Evolutionary conservation across 176 grass and related monocot species (phyloP), one percentile per base, ranked within the genome.

Genomic region (Microstegium vimineum): DNA sequence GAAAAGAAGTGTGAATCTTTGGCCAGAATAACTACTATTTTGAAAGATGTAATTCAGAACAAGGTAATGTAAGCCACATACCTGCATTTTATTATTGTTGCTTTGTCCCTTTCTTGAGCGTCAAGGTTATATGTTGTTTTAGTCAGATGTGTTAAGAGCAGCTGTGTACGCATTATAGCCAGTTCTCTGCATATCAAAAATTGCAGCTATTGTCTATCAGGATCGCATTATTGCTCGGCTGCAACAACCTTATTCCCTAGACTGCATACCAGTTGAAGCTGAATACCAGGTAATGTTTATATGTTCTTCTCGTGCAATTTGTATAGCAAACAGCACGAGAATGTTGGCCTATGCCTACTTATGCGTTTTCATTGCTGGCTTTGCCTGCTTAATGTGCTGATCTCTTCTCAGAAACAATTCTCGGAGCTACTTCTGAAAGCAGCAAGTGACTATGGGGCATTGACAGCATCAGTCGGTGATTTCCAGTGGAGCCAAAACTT

Each of bases 21-120:
- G 84, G 89, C 93, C 52, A 94, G 87, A 94, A 99, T 99, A 59
- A 99, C 96, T 73, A 30, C 96, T 79, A 95, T 99, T 83, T 84
- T 99, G 89, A 99, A 99, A 86, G 96, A 99, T 93, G 96, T 99
- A 36, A 99, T 99, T 78, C 96, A 99, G 68, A 99, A 99, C 84
- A 99, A 99, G 96, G 96, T 99, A 91, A 83, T 63, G 26, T 27
- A 71, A 75, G 16, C 62, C n/a, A 59, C 41, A 52, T 66, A 56
- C 56, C 69, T 35, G 34, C 68, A 47, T 26, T 40, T 84, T 82
- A 49, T 80, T 64, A 61, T 34, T 5, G 30, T 61, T 66, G 8
- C 4, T 76, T 23, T 49, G 51, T 52, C 38, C 60, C 15, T 71
- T 47, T 25, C 49, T 27, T 8, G 5, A 22, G 41, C 0, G 2